Base-by-base conservation (phyloP, 495 filamentous ascomycete species). In the Penicillium desertorum region DNA sequence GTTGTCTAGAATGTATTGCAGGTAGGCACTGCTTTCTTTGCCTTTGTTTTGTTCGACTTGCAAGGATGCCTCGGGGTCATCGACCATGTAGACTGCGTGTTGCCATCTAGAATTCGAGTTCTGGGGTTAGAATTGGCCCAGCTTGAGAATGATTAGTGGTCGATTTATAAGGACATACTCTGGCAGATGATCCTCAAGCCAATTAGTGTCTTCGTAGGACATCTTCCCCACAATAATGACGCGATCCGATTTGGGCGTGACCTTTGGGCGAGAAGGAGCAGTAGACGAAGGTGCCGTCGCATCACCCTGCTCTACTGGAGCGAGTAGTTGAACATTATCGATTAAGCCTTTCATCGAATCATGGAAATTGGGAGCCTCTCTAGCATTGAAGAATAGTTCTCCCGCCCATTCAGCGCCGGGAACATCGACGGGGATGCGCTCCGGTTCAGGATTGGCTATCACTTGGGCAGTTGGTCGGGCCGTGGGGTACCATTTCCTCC, bases 1-100 rank as follows among this genome's bases (percentile, higher is more conserved):
- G 58, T 82, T 61, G 57, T 81, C 77, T 45, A 80, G 70, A 25
- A 83, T 74, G 58, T 79, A 81, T 59, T 76, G 76, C 30, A 83
- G 72, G 54, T 83, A 83, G 45, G 73, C 66, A 58, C 76, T 80
- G 54, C 69, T 63, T 60, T 79, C 78, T 57, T 71, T 70, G 64
- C 78, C 78, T 59, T 81, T 80, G 61, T 80, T 80, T 29, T 68
- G 47, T 25, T 73, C 58, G 8, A 76, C 68, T 2, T 37, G 53
- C 43, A 68, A 67, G 7, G 73, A 63, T 7, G 83, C 78, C 1
- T 64, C 68, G 41, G 76, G 78, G 54, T 82, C 80, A 65, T 90
- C 83, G 47, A 81, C 83, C 25, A 78, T 76, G 65, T 90, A 90
- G 41, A 87, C 69, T 51, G 76, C 75, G 34, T 66, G 63, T 41